Conservation (phyloP, 768 basidiomycete species). For the Mycena indigotica region DNA sequence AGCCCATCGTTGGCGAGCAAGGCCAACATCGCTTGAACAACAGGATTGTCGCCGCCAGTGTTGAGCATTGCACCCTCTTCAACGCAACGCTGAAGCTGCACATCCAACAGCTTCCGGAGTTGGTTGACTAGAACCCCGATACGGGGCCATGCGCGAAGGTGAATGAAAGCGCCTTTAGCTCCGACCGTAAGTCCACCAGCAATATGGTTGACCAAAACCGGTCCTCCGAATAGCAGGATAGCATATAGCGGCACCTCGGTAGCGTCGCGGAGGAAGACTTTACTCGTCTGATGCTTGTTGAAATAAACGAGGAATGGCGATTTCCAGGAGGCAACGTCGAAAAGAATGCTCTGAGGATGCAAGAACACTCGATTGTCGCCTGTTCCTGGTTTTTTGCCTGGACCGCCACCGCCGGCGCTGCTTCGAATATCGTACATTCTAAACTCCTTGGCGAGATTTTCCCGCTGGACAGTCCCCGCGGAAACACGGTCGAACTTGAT, state of each 20-base stretch:
- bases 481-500: slow-evolving; percentile 86
- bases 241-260: slow-evolving; percentile 94
- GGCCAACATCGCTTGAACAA: slow-evolving; percentile 36
- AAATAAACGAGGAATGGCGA: slow-evolving; percentile 84
- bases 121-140: slow-evolving; percentile 91
- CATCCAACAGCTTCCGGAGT: slow-evolving; percentile 70
- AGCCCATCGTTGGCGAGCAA: slow-evolving; percentile 27
- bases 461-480: slow-evolving; percentile 80
- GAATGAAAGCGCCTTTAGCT: slow-evolving; percentile 54
- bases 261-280: slow-evolving; percentile 84
- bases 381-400: not conserved
- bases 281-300: slow-evolving; percentile 77
- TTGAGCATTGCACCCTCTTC: slow-evolving; percentile 49
- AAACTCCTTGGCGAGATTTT: slow-evolving; percentile 83
- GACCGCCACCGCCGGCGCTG: not conserved
- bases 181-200: slow-evolving; percentile 73
- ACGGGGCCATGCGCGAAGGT: slow-evolving; percentile 81
- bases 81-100: slow-evolving; percentile 58
- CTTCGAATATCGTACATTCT: slow-evolving; percentile 69
- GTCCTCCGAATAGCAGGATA: slow-evolving; percentile 81
- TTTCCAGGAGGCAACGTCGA: slow-evolving; percentile 71
- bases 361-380: slow-evolving; percentile 67
- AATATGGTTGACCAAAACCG: slow-evolving; percentile 76
- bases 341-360: slow-evolving; percentile 82
- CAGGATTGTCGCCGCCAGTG: slow-evolving; percentile 46